Percentiles rank a stretch among this genome's conserved stretches.
phyloP scores from a whole-genome alignment of 164 flowering plant genomes.

The Umbellularia californica region DNA sequence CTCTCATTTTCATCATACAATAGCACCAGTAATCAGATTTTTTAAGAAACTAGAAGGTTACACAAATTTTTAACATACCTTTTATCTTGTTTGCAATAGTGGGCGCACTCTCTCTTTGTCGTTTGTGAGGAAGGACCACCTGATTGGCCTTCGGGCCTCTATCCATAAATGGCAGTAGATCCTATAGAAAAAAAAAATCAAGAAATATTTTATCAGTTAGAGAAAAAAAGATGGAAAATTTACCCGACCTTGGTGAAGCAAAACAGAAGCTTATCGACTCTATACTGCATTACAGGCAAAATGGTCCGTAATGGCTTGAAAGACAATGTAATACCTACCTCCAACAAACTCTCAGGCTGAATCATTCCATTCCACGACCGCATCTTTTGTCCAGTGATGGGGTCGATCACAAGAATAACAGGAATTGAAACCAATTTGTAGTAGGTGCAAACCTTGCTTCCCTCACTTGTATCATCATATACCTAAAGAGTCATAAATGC shows the following conservation, averaged over 20 bases:
- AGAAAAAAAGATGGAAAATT: background rate
- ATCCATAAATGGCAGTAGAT: constrained; percentile 78
- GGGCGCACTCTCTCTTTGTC: constrained; percentile 64
- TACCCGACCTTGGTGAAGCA: background rate
- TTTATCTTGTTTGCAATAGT: constrained; percentile 33
- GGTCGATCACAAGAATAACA: constrained; percentile 82
- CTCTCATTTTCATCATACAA: background rate
- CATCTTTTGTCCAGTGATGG: constrained; percentile 95
- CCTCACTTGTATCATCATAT: constrained; percentile 89
- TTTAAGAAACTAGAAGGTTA: background rate
- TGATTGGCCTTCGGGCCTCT: constrained; percentile 77
- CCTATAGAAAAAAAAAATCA: constrained; percentile 32
- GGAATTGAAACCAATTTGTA: constrained; percentile 79
- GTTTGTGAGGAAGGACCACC: constrained; percentile 66
- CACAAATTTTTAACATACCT: constrained; percentile 31
- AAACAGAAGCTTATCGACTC: background rate
- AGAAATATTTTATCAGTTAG: background rate
- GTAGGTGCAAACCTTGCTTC: constrained; percentile 88
- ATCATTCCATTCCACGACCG: constrained; percentile 89
- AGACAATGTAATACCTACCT: constrained; percentile 40
- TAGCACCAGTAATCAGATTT: background rate
- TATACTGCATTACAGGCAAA: background rate
- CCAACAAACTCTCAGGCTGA: constrained; percentile 77
- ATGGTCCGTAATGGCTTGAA: background rate
- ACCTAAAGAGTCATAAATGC: constrained; percentile 37